These are phyloP conservation scores for Boletus rubescentipes DNA, from an alignment of 768 basidiomycete genomes.

Conservation along the genomic window DNA sequence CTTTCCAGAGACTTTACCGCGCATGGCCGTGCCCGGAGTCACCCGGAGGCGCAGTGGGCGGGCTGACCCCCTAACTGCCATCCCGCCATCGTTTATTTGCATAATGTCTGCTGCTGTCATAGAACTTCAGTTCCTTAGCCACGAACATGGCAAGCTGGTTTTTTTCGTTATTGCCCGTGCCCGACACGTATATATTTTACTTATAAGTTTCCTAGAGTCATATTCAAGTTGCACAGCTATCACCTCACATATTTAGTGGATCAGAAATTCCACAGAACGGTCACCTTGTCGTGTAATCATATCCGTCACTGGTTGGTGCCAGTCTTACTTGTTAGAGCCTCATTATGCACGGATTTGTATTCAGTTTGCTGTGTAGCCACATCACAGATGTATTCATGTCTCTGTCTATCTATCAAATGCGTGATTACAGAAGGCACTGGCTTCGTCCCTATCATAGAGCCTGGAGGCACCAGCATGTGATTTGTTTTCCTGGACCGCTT, in stretches of 20 bases:
- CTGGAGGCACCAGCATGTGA: no score
- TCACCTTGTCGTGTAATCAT: neutral
- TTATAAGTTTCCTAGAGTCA: conserved; percentile 15
- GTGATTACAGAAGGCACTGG: neutral
- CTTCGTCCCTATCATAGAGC: neutral
- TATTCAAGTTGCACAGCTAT: neutral
- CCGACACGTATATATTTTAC: neutral
- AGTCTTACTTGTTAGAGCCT: neutral
- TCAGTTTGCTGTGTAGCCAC: neutral
- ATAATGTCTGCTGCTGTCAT: neutral
- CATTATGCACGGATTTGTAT: conserved; percentile 3
- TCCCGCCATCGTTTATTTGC: neutral
- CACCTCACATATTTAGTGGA: neutral
- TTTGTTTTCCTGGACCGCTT: no score
- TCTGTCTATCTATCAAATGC: neutral
- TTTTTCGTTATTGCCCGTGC: neutral
- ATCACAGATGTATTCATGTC: neutral
- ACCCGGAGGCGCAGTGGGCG: neutral
- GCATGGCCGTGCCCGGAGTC: neutral
- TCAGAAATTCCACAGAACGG: conserved; percentile 10
- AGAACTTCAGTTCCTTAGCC: neutral
- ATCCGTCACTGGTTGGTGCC: neutral
- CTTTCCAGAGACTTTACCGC: conserved; percentile 37
- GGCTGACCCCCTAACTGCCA: neutral
- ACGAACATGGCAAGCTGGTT: conserved; percentile 10